Evolutionary conservation across 1,139 yeast genomes (phyloP).

Genomic region (Protomyces inouyei): DNA sequence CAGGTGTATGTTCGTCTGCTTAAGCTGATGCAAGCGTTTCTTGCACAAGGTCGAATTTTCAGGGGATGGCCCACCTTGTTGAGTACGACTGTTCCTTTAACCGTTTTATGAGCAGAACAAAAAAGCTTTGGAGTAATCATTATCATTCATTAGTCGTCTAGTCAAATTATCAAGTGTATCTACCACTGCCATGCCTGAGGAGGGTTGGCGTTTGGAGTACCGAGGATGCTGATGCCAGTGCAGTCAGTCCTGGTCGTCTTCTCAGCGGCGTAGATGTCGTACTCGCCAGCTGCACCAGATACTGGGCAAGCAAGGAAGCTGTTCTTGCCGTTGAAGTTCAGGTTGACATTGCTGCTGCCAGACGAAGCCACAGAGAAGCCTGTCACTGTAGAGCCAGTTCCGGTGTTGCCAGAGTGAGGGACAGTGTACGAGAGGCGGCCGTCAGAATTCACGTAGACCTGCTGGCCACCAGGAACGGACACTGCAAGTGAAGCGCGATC

Average conservation of each 20-base stretch:
- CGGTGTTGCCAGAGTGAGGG: slow-evolving; percentile 10
- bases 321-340: slow-evolving; percentile 6
- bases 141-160: neutral
- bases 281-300: slow-evolving; percentile 2
- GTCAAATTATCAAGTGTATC: neutral
- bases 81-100: too few relatives aligned
- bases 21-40: too few relatives aligned
- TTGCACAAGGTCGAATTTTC: too few relatives aligned
- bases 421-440: slow-evolving; percentile 11
- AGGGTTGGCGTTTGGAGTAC: slow-evolving; percentile 1
- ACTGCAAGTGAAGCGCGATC: neutral
- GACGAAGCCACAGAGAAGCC: slow-evolving; percentile 9
- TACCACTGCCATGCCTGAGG: slow-evolving; percentile 13
- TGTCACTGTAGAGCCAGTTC: neutral
- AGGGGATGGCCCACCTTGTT: too few relatives aligned
- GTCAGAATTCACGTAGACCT: slow-evolving; percentile 7
- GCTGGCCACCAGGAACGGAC: slow-evolving; percentile 16
- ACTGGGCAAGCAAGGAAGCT: slow-evolving; percentile 10
- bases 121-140: neutral
- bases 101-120: too few relatives aligned
- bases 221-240: slow-evolving; percentile 11
- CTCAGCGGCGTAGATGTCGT: slow-evolving; percentile 2
- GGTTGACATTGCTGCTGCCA: neutral
- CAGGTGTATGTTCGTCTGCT: too few relatives aligned
- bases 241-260: slow-evolving; percentile 14